Conservation (phyloP, 2,329 filamentous ascomycete genomes). For the Colletotrichum sp. region DNA sequence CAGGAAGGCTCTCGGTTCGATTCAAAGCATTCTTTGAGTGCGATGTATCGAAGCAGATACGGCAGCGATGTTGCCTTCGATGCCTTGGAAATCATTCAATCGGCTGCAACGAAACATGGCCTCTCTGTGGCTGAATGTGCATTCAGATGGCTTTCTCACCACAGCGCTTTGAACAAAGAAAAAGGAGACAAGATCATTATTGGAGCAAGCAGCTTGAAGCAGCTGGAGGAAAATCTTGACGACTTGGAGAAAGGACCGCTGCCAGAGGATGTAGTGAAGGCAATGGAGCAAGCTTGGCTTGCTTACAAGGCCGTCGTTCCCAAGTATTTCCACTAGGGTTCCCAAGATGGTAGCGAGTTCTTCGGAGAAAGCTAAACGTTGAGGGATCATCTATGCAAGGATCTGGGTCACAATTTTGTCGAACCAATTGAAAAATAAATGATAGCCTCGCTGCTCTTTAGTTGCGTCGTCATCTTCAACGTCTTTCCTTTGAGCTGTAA, state of each 20-base stretch:
- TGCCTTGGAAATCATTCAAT: neutral
- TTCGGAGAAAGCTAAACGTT: accelerated
- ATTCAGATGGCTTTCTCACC: neutral
- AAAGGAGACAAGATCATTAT: neutral
- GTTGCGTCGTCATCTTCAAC: accelerated
- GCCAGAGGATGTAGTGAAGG: neutral
- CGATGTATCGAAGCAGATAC: neutral
- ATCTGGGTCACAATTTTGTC: accelerated
- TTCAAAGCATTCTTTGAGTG: neutral
- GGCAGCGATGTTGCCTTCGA: neutral
- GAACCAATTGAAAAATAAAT: no score
- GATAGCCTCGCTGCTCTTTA: neutral
- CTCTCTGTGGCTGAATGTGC: neutral
- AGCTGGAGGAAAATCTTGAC: neutral
- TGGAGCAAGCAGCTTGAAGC: neutral
- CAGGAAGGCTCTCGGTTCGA: neutral
- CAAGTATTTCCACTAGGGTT: neutral
- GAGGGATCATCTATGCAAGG: accelerated
- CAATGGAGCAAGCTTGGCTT: neutral
- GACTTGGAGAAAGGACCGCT: neutral
- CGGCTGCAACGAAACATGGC: neutral
- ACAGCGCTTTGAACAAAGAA: neutral
- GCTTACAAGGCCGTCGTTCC: neutral
- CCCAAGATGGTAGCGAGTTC: neutral
- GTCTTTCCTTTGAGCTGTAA: no score